phyloP scores from a whole-genome alignment of 352 stramenopile species.

The Halophytophthora batemanensis region DNA sequence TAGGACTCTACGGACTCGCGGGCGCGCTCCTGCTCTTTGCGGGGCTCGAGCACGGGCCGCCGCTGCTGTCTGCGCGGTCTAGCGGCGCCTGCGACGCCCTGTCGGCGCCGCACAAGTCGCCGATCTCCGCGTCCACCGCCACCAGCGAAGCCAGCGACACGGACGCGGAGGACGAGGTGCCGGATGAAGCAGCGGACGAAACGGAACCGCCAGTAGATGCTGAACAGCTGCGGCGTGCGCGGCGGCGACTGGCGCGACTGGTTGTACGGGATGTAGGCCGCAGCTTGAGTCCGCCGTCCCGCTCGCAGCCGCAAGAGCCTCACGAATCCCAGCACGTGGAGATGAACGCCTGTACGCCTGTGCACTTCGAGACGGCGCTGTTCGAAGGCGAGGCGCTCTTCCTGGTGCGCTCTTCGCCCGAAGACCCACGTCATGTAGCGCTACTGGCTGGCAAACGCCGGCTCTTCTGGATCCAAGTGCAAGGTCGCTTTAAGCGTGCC shows the following conservation, averaged over 20 bases:
- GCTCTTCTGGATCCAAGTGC: conserved; percentile 88
- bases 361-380: conserved; percentile 86
- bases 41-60: conserved; percentile 35
- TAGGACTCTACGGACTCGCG: conserved; percentile 51
- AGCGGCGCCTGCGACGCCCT: too few relatives aligned
- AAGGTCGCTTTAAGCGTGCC: conserved; percentile 73
- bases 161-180: neutral
- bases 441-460: conserved; percentile 65
- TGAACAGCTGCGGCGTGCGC: conserved; percentile 5
- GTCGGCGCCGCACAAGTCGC: too few relatives aligned
- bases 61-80: neutral
- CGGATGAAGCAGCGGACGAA: conserved; percentile 2
- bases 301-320: too few relatives aligned
- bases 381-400: conserved; percentile 81
- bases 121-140: too few relatives aligned
- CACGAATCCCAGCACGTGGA: conserved; percentile 16
- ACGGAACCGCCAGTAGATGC: neutral
- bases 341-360: conserved; percentile 58
- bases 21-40: conserved; percentile 35
- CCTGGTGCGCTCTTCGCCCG: conserved; percentile 68
- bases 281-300: neutral
- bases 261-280: conserved; percentile 42
- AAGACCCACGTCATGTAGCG: conserved; percentile 43
- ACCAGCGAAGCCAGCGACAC: too few relatives aligned
- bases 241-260: conserved; percentile 20